Percentiles rank a stretch among this genome's conserved stretches.
These are phyloP conservation scores for Blastocrithidia nonstop DNA, from an alignment of 208 protist species.

Conservation along the genomic window DNA sequence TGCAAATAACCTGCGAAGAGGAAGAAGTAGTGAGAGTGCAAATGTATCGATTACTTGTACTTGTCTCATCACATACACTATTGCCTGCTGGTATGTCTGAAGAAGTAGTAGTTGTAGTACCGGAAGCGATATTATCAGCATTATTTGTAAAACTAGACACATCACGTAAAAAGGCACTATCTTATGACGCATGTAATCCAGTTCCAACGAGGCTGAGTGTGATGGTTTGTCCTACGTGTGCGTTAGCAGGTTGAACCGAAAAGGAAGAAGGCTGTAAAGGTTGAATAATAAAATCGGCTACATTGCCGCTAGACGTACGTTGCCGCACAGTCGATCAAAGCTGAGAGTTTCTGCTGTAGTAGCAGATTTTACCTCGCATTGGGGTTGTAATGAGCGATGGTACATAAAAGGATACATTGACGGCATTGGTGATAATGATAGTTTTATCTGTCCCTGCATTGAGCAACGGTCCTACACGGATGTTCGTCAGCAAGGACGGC, in stretches of 20 bases:
- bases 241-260: constrained; percentile 16
- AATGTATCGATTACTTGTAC: no score
- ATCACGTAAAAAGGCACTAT: constrained; percentile 61
- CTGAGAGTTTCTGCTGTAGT: constrained; percentile 15
- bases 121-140: constrained; percentile 18
- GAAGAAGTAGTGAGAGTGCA: no score
- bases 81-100: no score
- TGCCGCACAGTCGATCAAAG: constrained; percentile 51
- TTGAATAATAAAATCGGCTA: constrained; percentile 58
- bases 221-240: constrained; percentile 31
- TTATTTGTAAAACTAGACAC: no score
- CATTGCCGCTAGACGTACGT: constrained; percentile 6
- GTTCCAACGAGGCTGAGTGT: constrained; percentile 40
- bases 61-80: no score
- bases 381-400: constrained; percentile 24
- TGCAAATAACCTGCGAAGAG: no score
- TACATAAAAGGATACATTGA: constrained; percentile 42
- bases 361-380: constrained; percentile 63
- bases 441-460: constrained; percentile 2
- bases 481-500: constrained; percentile 37
- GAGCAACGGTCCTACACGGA: constrained; percentile 24
- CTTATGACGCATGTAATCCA: constrained; percentile 25
- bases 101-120: constrained; percentile 13
- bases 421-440: not conserved
- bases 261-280: constrained; percentile 67